These are phyloP conservation scores for Danielia oregonensis DNA, from an alignment of 805 yeast genomes.

Conservation along the genomic window DNA sequence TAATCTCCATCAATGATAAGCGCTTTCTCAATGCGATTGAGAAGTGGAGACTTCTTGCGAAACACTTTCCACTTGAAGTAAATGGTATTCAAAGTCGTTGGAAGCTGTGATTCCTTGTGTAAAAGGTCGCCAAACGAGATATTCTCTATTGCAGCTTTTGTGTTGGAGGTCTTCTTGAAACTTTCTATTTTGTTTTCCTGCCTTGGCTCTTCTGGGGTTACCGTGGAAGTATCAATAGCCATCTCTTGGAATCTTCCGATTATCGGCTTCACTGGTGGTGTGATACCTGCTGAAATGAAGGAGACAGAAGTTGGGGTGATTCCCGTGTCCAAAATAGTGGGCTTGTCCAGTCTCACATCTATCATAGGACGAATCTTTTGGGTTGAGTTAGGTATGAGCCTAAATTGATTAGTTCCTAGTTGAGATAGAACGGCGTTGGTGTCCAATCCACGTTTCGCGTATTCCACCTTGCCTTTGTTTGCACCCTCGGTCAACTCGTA, in stretches of 20 bases:
- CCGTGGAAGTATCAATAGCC: background rate
- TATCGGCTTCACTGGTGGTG: slow-evolving; percentile 20
- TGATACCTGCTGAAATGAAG: slow-evolving; percentile 17
- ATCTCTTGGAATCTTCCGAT: slow-evolving; percentile 16
- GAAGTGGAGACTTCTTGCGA: slow-evolving; percentile 83
- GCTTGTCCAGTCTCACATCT: slow-evolving; percentile 7
- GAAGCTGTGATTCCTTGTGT: slow-evolving; percentile 16
- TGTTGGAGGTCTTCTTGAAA: slow-evolving; percentile 26
- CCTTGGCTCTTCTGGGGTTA: background rate
- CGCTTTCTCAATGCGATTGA: slow-evolving; percentile 75
- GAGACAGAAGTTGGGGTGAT: slow-evolving; percentile 29
- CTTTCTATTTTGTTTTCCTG: background rate
- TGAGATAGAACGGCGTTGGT: slow-evolving; percentile 12
- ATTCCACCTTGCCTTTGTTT: background rate
- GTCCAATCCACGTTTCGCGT: slow-evolving; percentile 5
- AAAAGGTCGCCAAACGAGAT: slow-evolving; percentile 9
- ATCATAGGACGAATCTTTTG: slow-evolving; percentile 11
- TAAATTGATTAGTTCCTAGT: slow-evolving; percentile 14
- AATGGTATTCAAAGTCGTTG: slow-evolving; percentile 45
- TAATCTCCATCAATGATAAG: slow-evolving; percentile 93
- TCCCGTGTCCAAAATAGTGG: slow-evolving; percentile 16
- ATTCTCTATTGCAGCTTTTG: slow-evolving; percentile 14
- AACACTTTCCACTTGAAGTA: slow-evolving; percentile 84
- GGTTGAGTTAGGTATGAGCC: slow-evolving; percentile 16
- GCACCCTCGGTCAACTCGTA: slow-evolving; percentile 23